Conservation (phyloP, 1,284 basidiomycete genomes). For the Cyathus olla region DNA sequence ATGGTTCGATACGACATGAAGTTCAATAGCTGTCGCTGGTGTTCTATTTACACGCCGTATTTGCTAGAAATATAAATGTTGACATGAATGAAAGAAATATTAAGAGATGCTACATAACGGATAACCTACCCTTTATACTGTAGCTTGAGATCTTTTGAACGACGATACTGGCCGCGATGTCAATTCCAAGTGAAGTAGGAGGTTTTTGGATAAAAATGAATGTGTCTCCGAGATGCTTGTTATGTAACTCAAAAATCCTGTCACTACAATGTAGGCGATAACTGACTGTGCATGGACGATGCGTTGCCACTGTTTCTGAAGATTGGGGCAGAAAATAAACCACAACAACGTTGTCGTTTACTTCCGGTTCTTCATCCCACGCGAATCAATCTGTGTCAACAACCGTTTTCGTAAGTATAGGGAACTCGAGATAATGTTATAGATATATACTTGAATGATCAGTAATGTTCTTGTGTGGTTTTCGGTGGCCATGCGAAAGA, state of each 20-base stretch:
- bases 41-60: slow-evolving; percentile 63
- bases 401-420: slow-evolving; percentile 67
- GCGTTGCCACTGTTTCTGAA: slow-evolving; percentile 56
- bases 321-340: slow-evolving; percentile 70
- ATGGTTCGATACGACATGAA: slow-evolving; percentile 76
- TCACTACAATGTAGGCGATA: slow-evolving; percentile 68
- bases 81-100: too few species aligned
- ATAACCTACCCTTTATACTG: slow-evolving; percentile 60
- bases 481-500: slow-evolving; percentile 62
- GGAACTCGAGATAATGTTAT: slow-evolving; percentile 65
- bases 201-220: slow-evolving; percentile 69
- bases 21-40: slow-evolving; percentile 63
- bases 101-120: too few species aligned
- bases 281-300: slow-evolving; percentile 60
- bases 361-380: slow-evolving; percentile 72
- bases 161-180: slow-evolving; percentile 68
- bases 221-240: slow-evolving; percentile 61
- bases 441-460: slow-evolving; percentile 60
- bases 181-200: slow-evolving; percentile 58
- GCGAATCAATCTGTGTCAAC: slow-evolving; percentile 69
- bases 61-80: slow-evolving; percentile 53
- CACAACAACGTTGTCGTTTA: slow-evolving; percentile 69
- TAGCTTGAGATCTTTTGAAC: slow-evolving; percentile 67
- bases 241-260: slow-evolving; percentile 65
- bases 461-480: slow-evolving; percentile 68